phyloP scores from a whole-genome alignment of 2,329 filamentous ascomycete genomes.

The Geosmithia morbida region DNA sequence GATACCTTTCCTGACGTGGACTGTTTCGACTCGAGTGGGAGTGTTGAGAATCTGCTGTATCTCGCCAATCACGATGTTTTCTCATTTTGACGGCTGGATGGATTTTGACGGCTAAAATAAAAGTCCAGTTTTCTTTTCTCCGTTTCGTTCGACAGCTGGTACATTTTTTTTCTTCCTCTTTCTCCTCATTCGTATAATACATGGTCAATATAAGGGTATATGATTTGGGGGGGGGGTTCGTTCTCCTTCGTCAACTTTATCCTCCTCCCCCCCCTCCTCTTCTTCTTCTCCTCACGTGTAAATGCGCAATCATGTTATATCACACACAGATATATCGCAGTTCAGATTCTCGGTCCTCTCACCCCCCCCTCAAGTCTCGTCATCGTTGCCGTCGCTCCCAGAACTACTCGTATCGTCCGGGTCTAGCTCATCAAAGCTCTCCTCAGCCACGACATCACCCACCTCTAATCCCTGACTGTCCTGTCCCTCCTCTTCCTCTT shows the following conservation, averaged over 20 bases:
- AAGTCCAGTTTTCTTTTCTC: no score
- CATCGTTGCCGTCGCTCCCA: conserved; percentile 18
- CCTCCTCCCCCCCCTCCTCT: no score
- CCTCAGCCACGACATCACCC: conserved; percentile 22
- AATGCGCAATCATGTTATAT: no score
- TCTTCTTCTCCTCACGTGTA: no score
- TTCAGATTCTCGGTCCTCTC: no score
- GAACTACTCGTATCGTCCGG: conserved; percentile 25
- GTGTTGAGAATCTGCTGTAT: background rate
- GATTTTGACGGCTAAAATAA: no score
- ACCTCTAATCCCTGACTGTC: conserved; percentile 8
- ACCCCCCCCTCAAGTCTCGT: no score
- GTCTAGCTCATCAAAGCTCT: conserved; percentile 20
- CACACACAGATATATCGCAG: no score
- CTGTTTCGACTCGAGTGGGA: background rate
- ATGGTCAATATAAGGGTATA: background rate
- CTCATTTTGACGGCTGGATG: background rate
- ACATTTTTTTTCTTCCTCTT: no score
- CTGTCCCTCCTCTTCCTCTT: conserved; percentile 5
- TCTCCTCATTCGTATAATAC: no score
- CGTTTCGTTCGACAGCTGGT: background rate
- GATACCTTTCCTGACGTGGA: background rate
- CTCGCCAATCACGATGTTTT: background rate
- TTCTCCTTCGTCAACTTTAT: no score
- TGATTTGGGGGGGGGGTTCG: no score